These are phyloP conservation scores for Aspergillus phoenicis DNA, from an alignment of 2,329 filamentous ascomycete species.

Conservation along the genomic window DNA sequence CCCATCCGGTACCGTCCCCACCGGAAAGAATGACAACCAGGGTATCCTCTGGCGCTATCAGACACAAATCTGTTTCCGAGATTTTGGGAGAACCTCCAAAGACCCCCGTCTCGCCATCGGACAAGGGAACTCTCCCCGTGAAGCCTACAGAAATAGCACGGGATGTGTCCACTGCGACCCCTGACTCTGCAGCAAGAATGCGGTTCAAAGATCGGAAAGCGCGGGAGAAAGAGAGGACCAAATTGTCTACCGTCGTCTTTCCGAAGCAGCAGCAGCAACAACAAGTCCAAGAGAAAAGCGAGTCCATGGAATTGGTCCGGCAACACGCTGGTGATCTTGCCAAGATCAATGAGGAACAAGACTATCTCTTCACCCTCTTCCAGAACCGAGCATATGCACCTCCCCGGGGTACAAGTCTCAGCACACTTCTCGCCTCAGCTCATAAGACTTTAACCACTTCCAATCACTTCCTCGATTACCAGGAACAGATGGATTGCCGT, in stretches of 20 bases:
- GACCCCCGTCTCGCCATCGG: conserved; percentile 36
- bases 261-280: conserved; percentile 63
- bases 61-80: conserved; percentile 72
- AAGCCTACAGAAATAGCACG: conserved; percentile 30
- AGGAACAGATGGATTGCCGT: conserved; percentile 84
- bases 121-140: conserved; percentile 41
- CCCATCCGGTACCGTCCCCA: conserved; percentile 35
- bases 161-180: conserved; percentile 22
- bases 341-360: conserved; percentile 50
- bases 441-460: conserved; percentile 88
- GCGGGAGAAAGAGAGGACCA: conserved; percentile 61
- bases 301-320: conserved; percentile 40
- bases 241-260: conserved; percentile 76
- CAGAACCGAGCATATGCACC: conserved; percentile 61
- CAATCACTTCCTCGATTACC: conserved; percentile 79
- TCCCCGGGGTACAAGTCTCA: conserved; percentile 56
- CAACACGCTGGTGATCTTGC: conserved; percentile 52
- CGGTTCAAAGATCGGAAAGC: conserved; percentile 56
- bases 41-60: conserved; percentile 69
- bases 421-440: conserved; percentile 76
- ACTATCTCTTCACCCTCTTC: conserved; percentile 67
- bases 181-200: conserved; percentile 41
- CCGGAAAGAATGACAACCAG: conserved; percentile 66
- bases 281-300: conserved; percentile 50
- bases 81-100: conserved; percentile 65